Base-by-base conservation (phyloP, 2,329 filamentous ascomycete genomes). In the Aspergillus tanneri region DNA sequence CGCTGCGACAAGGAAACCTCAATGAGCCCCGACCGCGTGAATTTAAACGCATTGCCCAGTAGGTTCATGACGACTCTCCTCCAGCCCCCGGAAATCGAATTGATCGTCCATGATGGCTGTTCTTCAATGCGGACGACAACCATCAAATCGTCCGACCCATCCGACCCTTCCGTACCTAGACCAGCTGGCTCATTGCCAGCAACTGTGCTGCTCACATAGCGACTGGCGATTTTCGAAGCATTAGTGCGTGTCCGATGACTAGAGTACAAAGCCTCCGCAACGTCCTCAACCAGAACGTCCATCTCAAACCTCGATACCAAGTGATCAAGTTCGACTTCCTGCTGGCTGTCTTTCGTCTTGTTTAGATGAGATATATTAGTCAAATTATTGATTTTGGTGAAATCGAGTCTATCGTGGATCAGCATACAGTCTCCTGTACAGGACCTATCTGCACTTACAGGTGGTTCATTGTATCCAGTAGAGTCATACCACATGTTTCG, bases 401-500 rank as follows among this genome's bases (percentile, higher is more conserved):
- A 70, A 28, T 66, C 64, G 4, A 70, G 52, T 23, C 62, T 66
- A 3, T 1, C 3, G 16, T 7, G 3, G 4, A 40, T 60, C 23
- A 61, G 47, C 24, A 9, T 23, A 12, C n/a, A 39, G 1, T 2
- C 3, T 14, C n/a, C 2, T 12, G 10, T 10, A n/a, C 0, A 2
- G 1, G 7, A 4, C 14, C 6, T 23, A 11, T 18, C 5, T 2
- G 5, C 5, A 54, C 64, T 40, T 44, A 69, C 60, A 65, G 36
- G 36, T 70, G 65, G 50, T 70, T 65, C 43, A 69, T 68, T 5
- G 77, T 78, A 28, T 77, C 77, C n/a, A 80, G 57, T 4, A 80
- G 58, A 3, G 77, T 80, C 10, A 72, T 61, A 0, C 76, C 77
- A 28, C 77, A 80, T 1, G 69, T 73, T 18, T 77, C 74, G 6